A percentile compares a stretch with the other conserved stretches of the same genome.
These are phyloP conservation scores for Daedaleopsis nitida DNA, from an alignment of 768 basidiomycete species.

Conservation along the genomic window DNA sequence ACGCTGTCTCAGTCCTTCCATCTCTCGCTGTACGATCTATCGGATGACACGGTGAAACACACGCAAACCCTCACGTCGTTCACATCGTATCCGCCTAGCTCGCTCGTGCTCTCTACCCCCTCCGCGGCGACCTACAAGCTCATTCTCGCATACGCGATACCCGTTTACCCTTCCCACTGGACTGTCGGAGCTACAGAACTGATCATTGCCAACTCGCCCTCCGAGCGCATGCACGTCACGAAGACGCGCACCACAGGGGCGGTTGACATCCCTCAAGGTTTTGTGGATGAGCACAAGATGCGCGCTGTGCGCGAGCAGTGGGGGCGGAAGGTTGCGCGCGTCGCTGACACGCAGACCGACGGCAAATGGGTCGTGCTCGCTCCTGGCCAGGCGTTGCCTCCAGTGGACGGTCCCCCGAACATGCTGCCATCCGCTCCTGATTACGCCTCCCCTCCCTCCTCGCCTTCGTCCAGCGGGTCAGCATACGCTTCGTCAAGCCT, in stretches of 20 bases:
- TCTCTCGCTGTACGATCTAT: conserved; percentile 74
- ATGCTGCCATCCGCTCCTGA: background rate
- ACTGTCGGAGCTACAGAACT: conserved; percentile 77
- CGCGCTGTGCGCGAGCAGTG: conserved; percentile 71
- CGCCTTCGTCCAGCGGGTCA: conserved; percentile 3
- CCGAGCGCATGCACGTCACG: conserved; percentile 48
- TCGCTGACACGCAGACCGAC: conserved; percentile 79
- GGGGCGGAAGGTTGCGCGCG: conserved; percentile 68
- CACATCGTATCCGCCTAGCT: conserved; percentile 78
- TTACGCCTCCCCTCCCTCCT: background rate
- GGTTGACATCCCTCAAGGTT: conserved; percentile 70
- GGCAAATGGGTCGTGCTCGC: conserved; percentile 86
- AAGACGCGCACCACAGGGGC: conserved; percentile 67
- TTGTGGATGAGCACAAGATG: conserved; percentile 69
- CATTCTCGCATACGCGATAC: conserved; percentile 71
- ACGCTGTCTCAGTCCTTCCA: conserved; percentile 68
- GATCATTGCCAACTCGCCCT: conserved; percentile 49
- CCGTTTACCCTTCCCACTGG: conserved; percentile 83
- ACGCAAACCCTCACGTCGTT: conserved; percentile 75
- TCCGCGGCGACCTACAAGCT: conserved; percentile 66
- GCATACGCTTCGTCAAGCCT: conserved; percentile 37
- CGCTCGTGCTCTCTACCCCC: conserved; percentile 73
- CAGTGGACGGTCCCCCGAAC: conserved; percentile 15
- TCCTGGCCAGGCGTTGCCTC: conserved; percentile 43
- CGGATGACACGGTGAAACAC: conserved; percentile 49